phyloP scores from a whole-genome alignment of 2,329 filamentous ascomycete genomes.

The Aspergillus sp. region DNA sequence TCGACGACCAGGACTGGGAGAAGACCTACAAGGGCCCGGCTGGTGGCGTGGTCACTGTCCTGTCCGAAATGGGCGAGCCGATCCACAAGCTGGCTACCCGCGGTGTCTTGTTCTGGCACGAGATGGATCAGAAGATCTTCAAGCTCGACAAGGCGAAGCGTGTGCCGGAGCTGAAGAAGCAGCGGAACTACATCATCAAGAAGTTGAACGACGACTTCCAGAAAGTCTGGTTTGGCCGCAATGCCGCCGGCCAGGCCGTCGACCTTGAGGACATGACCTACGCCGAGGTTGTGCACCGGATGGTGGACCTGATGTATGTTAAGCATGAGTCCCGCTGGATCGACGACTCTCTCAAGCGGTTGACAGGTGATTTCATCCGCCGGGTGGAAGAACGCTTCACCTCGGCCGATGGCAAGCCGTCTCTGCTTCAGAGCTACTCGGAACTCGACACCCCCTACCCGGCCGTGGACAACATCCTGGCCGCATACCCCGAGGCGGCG shows the following conservation, averaged over 20 bases:
- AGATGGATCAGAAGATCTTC: conserved; percentile 99
- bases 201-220: conserved; percentile 95
- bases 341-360: conserved; percentile 69
- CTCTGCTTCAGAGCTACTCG: conserved; percentile 80
- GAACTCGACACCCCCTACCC: conserved; percentile 79
- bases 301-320: conserved; percentile 87
- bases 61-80: conserved; percentile 98
- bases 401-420: conserved; percentile 60
- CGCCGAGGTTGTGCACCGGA: conserved; percentile 73
- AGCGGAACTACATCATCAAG: conserved; percentile 85
- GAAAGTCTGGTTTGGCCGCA: conserved; percentile 92
- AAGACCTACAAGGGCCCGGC: conserved; percentile 86
- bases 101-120: conserved; percentile 93
- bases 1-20: conserved; percentile 81
- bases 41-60: conserved; percentile 90
- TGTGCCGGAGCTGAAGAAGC: conserved; percentile 78
- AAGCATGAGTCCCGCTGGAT: conserved; percentile 91
- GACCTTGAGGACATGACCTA: conserved; percentile 97
- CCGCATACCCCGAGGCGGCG: conserved; percentile 78
- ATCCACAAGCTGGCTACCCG: conserved; percentile 98
- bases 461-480: conserved; percentile 69
- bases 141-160: conserved; percentile 91
- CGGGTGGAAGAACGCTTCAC: conserved; percentile 96
- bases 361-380: conserved; percentile 93
- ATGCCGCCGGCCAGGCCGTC: conserved; percentile 70